Evolutionary conservation across 768 basidiomycete species (phyloP).

Genomic region (Thelephora aurantiotincta): DNA sequence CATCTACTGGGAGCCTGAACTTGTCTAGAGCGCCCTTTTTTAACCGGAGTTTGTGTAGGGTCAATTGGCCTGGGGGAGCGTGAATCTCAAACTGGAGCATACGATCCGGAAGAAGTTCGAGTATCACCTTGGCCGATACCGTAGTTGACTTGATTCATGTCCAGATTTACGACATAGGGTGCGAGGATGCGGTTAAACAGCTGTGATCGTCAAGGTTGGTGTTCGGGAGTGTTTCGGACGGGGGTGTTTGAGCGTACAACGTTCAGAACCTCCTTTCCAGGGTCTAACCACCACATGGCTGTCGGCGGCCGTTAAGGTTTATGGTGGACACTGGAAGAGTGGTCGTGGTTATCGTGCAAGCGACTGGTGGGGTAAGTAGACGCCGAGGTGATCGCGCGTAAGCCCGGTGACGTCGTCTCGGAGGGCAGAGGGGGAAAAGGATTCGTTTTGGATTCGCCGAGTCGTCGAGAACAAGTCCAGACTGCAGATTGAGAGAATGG

Average conservation of each 20-base stretch:
- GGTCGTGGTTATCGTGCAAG: not conserved
- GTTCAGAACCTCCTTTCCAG: constrained; percentile 73
- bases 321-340: not conserved
- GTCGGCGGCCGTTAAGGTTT: constrained; percentile 2
- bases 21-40: constrained; percentile 93
- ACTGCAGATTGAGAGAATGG: no score
- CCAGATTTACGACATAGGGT: constrained; percentile 93
- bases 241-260: constrained; percentile 33
- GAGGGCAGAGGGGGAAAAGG: not conserved
- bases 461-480: no score
- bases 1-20: constrained; percentile 90
- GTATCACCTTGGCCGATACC: constrained; percentile 70
- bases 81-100: not conserved
- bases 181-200: constrained; percentile 85
- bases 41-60: constrained; percentile 67
- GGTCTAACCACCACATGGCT: constrained; percentile 79
- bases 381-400: not conserved
- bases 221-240: not conserved
- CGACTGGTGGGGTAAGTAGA: not conserved
- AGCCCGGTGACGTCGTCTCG: constrained; percentile 6
- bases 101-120: not conserved
- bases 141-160: constrained; percentile 89
- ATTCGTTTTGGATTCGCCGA: no score
- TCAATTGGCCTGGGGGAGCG: constrained; percentile 45
- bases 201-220: constrained; percentile 18